Percentiles rank a stretch among this genome's conserved stretches.
Evolutionary conservation across 257 asterid genomes (phyloP).

Genomic region (Plantago elongata): DNA sequence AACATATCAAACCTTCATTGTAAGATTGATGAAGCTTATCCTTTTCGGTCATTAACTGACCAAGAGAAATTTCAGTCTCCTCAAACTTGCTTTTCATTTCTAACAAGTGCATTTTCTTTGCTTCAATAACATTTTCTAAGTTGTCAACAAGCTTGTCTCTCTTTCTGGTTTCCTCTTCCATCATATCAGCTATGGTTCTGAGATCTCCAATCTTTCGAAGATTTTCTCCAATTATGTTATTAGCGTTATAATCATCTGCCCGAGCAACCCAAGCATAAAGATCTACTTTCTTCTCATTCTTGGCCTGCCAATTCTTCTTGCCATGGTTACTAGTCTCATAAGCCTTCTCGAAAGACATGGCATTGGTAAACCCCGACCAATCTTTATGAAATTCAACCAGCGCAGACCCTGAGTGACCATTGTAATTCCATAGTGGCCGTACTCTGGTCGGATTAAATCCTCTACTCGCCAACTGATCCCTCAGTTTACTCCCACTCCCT

Average conservation of each 20-base stretch:
- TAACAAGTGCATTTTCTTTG: slow-evolving; percentile 55
- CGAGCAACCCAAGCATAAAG: slow-evolving; percentile 92
- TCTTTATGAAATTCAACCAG: slow-evolving; percentile 73
- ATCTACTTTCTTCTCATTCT: slow-evolving; percentile 32
- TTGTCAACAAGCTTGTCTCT: slow-evolving; percentile 59
- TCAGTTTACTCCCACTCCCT: slow-evolving; percentile 69
- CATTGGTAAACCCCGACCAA: slow-evolving; percentile 78
- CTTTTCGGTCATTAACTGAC: slow-evolving; percentile 53
- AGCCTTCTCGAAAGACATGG: slow-evolving; percentile 72
- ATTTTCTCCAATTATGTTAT: slow-evolving; percentile 56
- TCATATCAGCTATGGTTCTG: slow-evolving; percentile 63
- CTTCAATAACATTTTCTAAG: slow-evolving; percentile 62
- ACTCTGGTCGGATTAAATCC: slow-evolving; percentile 78
- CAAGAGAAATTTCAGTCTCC: slow-evolving; percentile 63
- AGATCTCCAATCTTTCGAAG: slow-evolving; percentile 84
- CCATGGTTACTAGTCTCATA: slow-evolving; percentile 69
- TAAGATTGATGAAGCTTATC: slow-evolving; percentile 63
- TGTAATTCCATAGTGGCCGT: slow-evolving; percentile 67
- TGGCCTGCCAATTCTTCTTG: slow-evolving; percentile 55
- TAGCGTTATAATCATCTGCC: slow-evolving; percentile 64
- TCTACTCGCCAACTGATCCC: slow-evolving; percentile 47
- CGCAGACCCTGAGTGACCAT: slow-evolving; percentile 81
- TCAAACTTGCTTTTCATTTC: slow-evolving; percentile 59
- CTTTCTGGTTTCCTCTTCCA: slow-evolving; percentile 77
- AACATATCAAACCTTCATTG: slow-evolving; percentile 56